Evolutionary conservation across 192 early-diverging fungal genomes (phyloP).

Genomic region (Podila epigama): DNA sequence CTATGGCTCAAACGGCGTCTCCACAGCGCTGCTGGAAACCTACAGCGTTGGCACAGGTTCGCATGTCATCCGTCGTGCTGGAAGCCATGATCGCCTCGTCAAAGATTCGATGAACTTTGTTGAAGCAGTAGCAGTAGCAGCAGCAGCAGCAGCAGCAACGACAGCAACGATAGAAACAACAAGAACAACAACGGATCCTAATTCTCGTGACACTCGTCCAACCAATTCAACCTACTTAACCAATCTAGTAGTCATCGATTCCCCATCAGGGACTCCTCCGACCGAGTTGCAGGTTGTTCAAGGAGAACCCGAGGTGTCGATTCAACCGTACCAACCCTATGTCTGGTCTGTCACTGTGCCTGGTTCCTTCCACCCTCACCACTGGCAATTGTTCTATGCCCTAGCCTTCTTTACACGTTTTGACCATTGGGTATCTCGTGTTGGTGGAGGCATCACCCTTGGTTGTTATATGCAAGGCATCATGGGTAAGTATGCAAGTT

Average conservation of each 20-base stretch:
- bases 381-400: conserved; percentile 87
- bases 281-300: neutral
- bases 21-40: neutral
- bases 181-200: neutral
- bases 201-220: neutral
- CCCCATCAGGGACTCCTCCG: neutral
- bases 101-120: conserved; percentile 2
- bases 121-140: neutral
- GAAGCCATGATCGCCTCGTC: conserved; percentile 24
- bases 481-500: conserved; percentile 53
- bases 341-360: conserved; percentile 31
- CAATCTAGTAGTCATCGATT: neutral
- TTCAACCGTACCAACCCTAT: conserved; percentile 26
- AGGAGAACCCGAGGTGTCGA: neutral
- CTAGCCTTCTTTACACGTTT: conserved; percentile 85
- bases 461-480: conserved; percentile 80
- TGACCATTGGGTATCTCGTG: conserved; percentile 69
- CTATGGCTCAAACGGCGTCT: neutral
- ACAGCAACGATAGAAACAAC: neutral
- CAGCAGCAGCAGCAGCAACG: neutral
- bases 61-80: conserved; percentile 18
- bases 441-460: conserved; percentile 73
- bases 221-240: neutral
- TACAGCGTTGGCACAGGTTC: neutral
- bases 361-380: conserved; percentile 72